phyloP scores from a whole-genome alignment of 208 protist species.

The Acanthamoeba sp. region DNA sequence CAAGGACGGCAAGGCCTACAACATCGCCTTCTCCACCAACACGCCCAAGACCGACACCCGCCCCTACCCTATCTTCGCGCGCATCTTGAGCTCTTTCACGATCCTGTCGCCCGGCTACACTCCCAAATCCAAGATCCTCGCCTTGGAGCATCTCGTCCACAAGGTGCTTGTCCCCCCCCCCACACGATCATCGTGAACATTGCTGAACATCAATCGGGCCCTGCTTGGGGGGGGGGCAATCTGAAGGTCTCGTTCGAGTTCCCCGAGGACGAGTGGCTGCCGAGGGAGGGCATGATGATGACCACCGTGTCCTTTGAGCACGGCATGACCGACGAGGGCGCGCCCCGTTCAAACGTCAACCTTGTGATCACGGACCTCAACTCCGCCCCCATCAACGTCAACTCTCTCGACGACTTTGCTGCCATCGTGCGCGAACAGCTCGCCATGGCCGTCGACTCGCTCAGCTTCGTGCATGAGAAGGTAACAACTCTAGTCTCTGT shows the following conservation, averaged over 20 bases:
- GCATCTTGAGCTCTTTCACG: slow-evolving; percentile 31
- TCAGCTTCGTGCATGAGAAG: slow-evolving; percentile 30
- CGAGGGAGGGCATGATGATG: slow-evolving; percentile 54
- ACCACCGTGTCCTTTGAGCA: slow-evolving; percentile 55
- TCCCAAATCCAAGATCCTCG: neutral
- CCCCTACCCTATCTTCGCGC: slow-evolving; percentile 37
- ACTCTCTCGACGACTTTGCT: slow-evolving; percentile 11
- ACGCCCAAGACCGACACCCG: slow-evolving; percentile 36
- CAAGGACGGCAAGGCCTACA: slow-evolving; percentile 72
- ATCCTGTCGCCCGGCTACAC: neutral
- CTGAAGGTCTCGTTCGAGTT: slow-evolving; percentile 48
- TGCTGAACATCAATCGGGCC: neutral
- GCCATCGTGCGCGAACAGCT: slow-evolving; percentile 19
- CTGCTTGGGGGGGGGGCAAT: too few relatives aligned
- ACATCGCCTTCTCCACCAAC: slow-evolving; percentile 53
- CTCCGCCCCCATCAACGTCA: neutral
- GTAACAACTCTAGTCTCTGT: too few relatives aligned
- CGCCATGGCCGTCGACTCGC: slow-evolving; percentile 32
- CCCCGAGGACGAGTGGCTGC: slow-evolving; percentile 31
- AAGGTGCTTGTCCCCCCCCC: slow-evolving; percentile 21
- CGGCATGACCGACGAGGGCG: slow-evolving; percentile 10
- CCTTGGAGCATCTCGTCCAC: slow-evolving; percentile 40
- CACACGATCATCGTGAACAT: too few relatives aligned
- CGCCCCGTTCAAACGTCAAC: slow-evolving; percentile 57
- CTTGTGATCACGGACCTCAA: slow-evolving; percentile 53